phyloP scores from a whole-genome alignment of 495 filamentous ascomycete species.

The Hyaloscypha hepaticicola region DNA sequence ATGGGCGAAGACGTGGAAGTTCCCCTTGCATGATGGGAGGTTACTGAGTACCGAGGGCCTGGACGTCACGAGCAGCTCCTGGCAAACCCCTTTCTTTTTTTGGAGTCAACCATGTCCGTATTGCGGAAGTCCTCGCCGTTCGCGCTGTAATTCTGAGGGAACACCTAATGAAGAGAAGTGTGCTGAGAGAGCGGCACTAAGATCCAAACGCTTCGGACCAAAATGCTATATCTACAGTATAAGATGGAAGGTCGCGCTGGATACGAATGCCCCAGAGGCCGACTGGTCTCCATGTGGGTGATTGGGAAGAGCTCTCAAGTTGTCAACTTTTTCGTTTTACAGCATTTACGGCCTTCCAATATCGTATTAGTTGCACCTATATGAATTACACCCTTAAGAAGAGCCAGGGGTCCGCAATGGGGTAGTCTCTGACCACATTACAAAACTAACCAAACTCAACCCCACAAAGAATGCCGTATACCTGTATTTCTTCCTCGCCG shows the following conservation, averaged over 20 bases:
- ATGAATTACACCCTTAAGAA: too few species aligned
- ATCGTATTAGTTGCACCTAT: too few species aligned
- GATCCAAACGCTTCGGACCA: conserved; percentile 9
- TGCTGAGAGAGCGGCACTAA: not conserved
- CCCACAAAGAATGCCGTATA: conserved; percentile 80
- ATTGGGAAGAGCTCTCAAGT: too few species aligned
- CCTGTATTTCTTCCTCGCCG: conserved; percentile 76
- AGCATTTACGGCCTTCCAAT: too few species aligned
- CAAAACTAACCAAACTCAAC: conserved; percentile 60
- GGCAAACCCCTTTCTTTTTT: conserved; percentile 13
- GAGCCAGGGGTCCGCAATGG: too few species aligned
- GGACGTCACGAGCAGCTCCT: conserved; percentile 3
- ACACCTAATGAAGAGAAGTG: not conserved
- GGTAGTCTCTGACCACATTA: too few species aligned
- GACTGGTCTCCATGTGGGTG: too few species aligned
- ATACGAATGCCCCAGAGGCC: not conserved
- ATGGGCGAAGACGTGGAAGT: conserved; percentile 25
- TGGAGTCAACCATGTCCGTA: conserved; percentile 18
- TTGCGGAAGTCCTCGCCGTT: not conserved
- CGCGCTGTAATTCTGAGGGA: not conserved
- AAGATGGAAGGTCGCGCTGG: conserved; percentile 7
- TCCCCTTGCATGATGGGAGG: conserved; percentile 14
- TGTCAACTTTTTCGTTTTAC: too few species aligned
- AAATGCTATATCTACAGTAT: conserved; percentile 10
- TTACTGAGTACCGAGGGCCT: conserved; percentile 9